Conservation (phyloP, 495 filamentous ascomycete species). For the Podospora australis region DNA sequence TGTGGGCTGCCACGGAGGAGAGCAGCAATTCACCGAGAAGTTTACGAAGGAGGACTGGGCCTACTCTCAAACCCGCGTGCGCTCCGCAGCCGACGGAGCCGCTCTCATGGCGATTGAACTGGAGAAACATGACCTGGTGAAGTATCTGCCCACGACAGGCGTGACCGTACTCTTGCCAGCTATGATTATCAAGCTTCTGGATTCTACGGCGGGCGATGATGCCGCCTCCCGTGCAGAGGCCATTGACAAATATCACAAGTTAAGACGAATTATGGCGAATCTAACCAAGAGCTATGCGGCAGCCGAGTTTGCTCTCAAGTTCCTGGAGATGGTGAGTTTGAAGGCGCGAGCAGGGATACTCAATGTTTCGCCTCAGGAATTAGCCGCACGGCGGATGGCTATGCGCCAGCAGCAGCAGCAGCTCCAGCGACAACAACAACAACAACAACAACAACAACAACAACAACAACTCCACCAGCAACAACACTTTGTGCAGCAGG, state of each 20-base stretch:
- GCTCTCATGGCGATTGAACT: constrained; percentile 70
- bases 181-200: constrained; percentile 84
- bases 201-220: constrained; percentile 69
- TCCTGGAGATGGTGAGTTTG: constrained; percentile 76
- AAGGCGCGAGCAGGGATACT: constrained; percentile 68
- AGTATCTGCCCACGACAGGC: constrained; percentile 76
- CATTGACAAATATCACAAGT: constrained; percentile 71
- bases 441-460: no score
- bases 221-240: constrained; percentile 56
- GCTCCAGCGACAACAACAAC: no score
- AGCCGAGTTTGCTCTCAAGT: constrained; percentile 78
- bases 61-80: constrained; percentile 70
- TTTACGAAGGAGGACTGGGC: no score
- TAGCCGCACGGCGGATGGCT: no score
- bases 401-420: no score
- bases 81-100: constrained; percentile 71
- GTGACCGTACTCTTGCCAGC: constrained; percentile 85
- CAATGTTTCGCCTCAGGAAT: no score
- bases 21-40: no score
- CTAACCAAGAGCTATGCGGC: constrained; percentile 80
- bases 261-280: constrained; percentile 75
- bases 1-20: constrained; percentile 58
- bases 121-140: constrained; percentile 60
- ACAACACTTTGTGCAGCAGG: no score
- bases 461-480: no score